Evolutionary conservation across 768 basidiomycete genomes (phyloP), one percentile per base, ranked within the genome.

Genomic region (Tricholoma bakamatsutake): DNA sequence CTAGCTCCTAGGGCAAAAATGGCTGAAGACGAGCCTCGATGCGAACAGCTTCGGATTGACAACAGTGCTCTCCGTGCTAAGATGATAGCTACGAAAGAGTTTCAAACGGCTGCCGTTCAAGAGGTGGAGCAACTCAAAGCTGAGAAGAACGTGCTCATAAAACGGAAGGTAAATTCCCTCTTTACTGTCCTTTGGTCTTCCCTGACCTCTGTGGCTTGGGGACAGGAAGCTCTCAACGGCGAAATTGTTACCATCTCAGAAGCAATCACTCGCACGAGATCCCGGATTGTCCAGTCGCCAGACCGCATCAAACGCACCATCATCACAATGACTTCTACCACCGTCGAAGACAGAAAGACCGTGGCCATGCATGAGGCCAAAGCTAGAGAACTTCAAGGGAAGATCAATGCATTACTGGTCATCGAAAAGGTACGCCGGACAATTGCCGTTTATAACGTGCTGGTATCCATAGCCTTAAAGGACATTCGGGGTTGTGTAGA

Each of bases 261-360:
- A 55, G 74, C 77, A 45, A 84, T 90, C 59, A 71, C 73, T 11
- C 81, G 85, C 42, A 84, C 84, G 0, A 78, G 83, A 50, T 75
- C 83, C 28, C 83, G 93, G 27, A 87, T 97, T 59, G 93, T 97
- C 3, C 90, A 93, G 67, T 93, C 91, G 0, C 94, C 94, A 0
- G 94, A 96, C 47, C 81, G 93, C 45, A 88, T 96, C 61, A 89
- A 87, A 66, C 82, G 85, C 50, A 88, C 83, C 42, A 96, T 96
- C 62, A 70, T 78, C 10, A 76, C 81, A n/a, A 92, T 96, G 88
- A 78, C 81, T 2, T 66, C 73, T 5, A 83, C 80, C 0, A 82
- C 83, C 1, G 67, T 79, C 15, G 86, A 88, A 53, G 91, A 95
- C 61, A 90, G 90, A 65, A 81, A 76, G 57, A 76, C 76, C 1